Conservation (phyloP, 148 eudicot species). For the Rhododendron kiyosumense region DNA sequence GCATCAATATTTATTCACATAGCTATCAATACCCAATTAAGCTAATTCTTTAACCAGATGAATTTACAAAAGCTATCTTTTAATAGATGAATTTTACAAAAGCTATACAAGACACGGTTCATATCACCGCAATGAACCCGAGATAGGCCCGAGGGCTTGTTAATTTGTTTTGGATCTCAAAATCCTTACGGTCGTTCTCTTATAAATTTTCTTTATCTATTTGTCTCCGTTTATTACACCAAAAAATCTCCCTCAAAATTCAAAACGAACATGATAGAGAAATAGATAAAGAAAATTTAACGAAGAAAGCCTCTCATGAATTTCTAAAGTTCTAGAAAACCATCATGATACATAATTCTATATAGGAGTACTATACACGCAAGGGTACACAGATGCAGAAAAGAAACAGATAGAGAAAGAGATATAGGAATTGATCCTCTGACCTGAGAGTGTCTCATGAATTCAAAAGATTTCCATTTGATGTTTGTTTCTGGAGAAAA, state of each 20-base stretch:
- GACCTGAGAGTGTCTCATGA: slow-evolving; percentile 1
- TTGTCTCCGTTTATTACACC: too few relatives aligned
- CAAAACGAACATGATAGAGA: too few relatives aligned
- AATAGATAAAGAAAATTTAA: too few relatives aligned
- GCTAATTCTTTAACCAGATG: not conserved
- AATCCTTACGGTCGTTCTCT: fast-evolving
- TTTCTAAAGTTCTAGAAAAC: not conserved
- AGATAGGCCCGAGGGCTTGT: too few relatives aligned
- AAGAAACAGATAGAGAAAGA: not conserved
- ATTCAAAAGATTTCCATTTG: not conserved
- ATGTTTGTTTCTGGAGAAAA: not conserved
- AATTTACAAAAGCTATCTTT: not conserved
- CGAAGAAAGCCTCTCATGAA: not conserved
- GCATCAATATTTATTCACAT: not conserved
- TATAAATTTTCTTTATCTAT: too few relatives aligned
- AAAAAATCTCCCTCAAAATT: too few relatives aligned
- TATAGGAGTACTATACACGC: not conserved
- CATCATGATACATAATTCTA: not conserved
- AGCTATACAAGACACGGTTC: too few relatives aligned
- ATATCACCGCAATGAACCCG: too few relatives aligned
- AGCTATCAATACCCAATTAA: not conserved
- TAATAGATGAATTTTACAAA: too few relatives aligned
- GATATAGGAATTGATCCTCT: not conserved
- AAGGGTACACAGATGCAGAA: not conserved
- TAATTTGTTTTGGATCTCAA: too few relatives aligned